These are phyloP conservation scores for Fusarium denticulatum DNA, from an alignment of 2,329 filamentous ascomycete species.

Conservation along the genomic window DNA sequence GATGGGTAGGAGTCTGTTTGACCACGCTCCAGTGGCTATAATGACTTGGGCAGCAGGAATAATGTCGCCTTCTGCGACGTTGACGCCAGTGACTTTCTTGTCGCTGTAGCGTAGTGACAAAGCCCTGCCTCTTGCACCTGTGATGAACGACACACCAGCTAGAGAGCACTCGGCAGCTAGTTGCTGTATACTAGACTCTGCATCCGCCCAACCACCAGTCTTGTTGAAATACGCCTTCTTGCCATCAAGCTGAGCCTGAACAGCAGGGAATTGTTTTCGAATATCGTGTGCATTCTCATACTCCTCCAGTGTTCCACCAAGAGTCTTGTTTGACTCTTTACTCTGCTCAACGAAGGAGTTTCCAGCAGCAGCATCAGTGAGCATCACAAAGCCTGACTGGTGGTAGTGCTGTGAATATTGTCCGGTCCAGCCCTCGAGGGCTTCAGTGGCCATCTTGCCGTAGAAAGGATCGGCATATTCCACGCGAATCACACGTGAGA, in stretches of 20 bases:
- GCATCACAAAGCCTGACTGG: constrained; percentile 48
- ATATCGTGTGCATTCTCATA: constrained; percentile 41
- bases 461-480: constrained; percentile 75
- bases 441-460: constrained; percentile 61
- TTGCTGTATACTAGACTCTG: constrained; percentile 41
- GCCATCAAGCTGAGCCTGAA: constrained; percentile 38
- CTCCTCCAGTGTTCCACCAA: constrained; percentile 36
- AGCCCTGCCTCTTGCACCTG: constrained; percentile 44
- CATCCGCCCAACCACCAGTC: constrained; percentile 48
- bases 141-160: constrained; percentile 46
- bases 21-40: constrained; percentile 77
- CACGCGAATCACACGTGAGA: constrained; percentile 53
- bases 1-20: constrained; percentile 62
- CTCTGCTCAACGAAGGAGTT: constrained; percentile 38
- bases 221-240: constrained; percentile 44
- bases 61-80: constrained; percentile 48
- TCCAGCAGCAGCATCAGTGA: constrained; percentile 26
- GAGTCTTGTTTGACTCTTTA: constrained; percentile 10
- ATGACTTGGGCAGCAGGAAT: constrained; percentile 68
- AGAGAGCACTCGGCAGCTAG: constrained; percentile 42
- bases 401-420: constrained; percentile 46
- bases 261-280: constrained; percentile 17
- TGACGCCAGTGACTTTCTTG: constrained; percentile 39
- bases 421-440: constrained; percentile 40
- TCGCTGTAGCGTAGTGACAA: constrained; percentile 31